phyloP scores from a whole-genome alignment of 2,329 filamentous ascomycete genomes.

The Alternaria solani region DNA sequence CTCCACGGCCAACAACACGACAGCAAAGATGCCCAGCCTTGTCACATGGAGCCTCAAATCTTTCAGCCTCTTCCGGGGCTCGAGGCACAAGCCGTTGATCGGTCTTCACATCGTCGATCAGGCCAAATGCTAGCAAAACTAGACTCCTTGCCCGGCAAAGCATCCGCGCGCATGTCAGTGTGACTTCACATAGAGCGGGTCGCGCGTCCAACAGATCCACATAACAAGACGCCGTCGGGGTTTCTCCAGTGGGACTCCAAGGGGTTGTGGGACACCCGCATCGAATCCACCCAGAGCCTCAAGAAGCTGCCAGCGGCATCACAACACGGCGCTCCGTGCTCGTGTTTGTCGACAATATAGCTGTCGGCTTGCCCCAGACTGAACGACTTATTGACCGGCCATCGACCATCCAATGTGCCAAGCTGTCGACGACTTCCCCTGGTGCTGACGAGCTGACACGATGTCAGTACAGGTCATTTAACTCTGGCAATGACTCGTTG shows the following conservation, averaged over 20 bases:
- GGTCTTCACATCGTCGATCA: slow-evolving; percentile 24
- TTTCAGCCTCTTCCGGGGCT: slow-evolving; percentile 34
- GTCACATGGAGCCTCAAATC: slow-evolving; percentile 36
- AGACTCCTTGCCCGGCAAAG: slow-evolving; percentile 15
- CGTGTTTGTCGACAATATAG: neutral
- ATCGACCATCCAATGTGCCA: neutral
- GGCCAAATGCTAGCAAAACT: slow-evolving; percentile 16
- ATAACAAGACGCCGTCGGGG: slow-evolving; percentile 10
- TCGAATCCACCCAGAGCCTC: slow-evolving; percentile 21
- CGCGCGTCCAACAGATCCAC: slow-evolving; percentile 28
- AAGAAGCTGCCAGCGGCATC: slow-evolving; percentile 2
- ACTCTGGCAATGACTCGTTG: slow-evolving; percentile 11
- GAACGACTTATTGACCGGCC: neutral
- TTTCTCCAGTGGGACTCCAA: slow-evolving; percentile 18
- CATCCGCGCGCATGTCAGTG: slow-evolving; percentile 32
- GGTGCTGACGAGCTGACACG: neutral
- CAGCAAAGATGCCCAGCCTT: slow-evolving; percentile 24
- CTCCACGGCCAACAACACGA: slow-evolving; percentile 21
- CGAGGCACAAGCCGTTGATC: slow-evolving; percentile 26
- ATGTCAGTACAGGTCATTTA: neutral
- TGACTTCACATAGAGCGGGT: slow-evolving; percentile 38
- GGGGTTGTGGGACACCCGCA: slow-evolving; percentile 16
- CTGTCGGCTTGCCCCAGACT: slow-evolving; percentile 1
- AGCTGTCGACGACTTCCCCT: neutral
- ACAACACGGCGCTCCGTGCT: slow-evolving; percentile 11